These are phyloP conservation scores for Lasiosphaeriaceae sp. DNA, from an alignment of 495 filamentous ascomycete species.

Conservation along the genomic window DNA sequence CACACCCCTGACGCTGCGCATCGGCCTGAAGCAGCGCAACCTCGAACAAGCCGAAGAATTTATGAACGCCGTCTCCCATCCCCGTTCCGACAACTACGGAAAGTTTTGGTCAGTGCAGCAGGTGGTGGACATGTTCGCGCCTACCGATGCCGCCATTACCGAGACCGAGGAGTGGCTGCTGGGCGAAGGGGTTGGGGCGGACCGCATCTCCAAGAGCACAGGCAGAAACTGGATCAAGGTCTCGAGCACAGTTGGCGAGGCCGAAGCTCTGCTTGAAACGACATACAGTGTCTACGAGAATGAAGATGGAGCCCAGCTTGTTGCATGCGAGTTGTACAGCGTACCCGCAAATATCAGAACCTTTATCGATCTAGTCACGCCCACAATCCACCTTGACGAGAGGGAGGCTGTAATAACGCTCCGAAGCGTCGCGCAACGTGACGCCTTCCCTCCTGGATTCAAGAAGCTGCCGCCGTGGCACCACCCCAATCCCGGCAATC, in stretches of 20 bases:
- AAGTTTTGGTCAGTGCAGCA: conserved; percentile 19
- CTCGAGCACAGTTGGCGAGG: conserved; percentile 47
- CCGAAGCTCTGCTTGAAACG: conserved; percentile 50
- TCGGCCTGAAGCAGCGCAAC: conserved; percentile 31
- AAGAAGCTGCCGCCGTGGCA: conserved; percentile 5
- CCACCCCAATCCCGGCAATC: not conserved
- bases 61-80: conserved; percentile 27
- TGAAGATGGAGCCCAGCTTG: conserved; percentile 36
- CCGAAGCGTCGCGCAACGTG: conserved; percentile 14
- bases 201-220: conserved; percentile 45
- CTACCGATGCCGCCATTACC: conserved; percentile 9
- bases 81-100: conserved; percentile 24
- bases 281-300: conserved; percentile 54
- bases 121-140: conserved; percentile 17
- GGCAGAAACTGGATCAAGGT: conserved; percentile 48
- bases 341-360: conserved; percentile 16
- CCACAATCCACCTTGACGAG: conserved; percentile 27
- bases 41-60: conserved; percentile 27
- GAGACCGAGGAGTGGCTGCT: conserved; percentile 40
- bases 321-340: conserved; percentile 44
- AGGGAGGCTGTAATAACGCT: not conserved
- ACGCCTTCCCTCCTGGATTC: conserved; percentile 3
- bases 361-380: conserved; percentile 26
- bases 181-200: conserved; percentile 39
- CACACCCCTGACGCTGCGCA: conserved; percentile 15